Evolutionary conservation across 345 rosid species (phyloP).

Genomic region (Anastatica hierochuntica): DNA sequence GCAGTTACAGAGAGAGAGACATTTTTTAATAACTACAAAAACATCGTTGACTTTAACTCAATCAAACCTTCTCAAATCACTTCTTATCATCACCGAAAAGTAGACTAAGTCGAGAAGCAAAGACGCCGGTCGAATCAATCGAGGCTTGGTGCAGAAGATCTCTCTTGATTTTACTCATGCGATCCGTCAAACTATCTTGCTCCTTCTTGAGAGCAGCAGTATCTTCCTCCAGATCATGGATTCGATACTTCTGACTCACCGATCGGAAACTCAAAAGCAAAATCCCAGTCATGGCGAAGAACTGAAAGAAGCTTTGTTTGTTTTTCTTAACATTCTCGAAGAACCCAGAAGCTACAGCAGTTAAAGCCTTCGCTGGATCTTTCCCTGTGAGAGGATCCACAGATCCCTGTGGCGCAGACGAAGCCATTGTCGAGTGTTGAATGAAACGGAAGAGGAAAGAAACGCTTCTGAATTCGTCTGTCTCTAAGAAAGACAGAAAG

Average conservation of each 20-base stretch:
- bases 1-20: background rate
- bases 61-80: conserved; percentile 11
- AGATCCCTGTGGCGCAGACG: conserved; percentile 34
- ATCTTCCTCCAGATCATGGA: conserved; percentile 67
- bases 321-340: conserved; percentile 44
- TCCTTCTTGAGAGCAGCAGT: conserved; percentile 54
- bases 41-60: background rate
- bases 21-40: background rate
- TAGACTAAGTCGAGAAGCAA: conserved; percentile 62
- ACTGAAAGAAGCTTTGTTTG: conserved; percentile 62
- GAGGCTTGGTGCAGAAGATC: conserved; percentile 68
- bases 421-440: conserved; percentile 26
- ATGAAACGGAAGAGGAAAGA: background rate
- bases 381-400: conserved; percentile 21
- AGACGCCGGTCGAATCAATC: conserved; percentile 56
- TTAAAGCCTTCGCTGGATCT: conserved; percentile 29
- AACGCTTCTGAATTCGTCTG: background rate
- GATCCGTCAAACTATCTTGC: conserved; percentile 36
- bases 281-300: conserved; percentile 69
- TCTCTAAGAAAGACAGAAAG: background rate
- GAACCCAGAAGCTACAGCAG: conserved; percentile 26
- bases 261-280: conserved; percentile 71
- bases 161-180: conserved; percentile 49
- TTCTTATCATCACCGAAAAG: conserved; percentile 53
- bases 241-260: conserved; percentile 76